A percentile compares a stretch with the other conserved stretches of the same genome.
Conservation (phyloP, 1,284 basidiomycete genomes). For the Gastroboletus turbinatus region DNA sequence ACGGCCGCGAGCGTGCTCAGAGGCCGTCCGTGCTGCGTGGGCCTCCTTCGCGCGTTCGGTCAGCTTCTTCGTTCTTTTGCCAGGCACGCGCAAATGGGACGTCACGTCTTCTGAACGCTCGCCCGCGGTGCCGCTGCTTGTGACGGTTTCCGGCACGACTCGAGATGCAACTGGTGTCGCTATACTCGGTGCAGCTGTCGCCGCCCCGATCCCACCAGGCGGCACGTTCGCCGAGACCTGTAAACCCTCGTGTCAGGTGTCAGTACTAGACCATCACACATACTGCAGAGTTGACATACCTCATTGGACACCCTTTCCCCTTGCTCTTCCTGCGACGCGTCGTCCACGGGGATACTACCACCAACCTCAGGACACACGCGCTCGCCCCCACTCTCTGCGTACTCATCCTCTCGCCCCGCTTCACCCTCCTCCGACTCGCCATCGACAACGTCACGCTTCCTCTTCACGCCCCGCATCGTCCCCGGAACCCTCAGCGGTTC, state of each 20-base stretch:
- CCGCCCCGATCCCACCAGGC: neutral
- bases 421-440: neutral
- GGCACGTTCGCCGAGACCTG: neutral
- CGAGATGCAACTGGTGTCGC: neutral
- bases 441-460: slow-evolving; percentile 15
- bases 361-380: neutral
- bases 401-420: neutral
- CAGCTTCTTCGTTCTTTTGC: slow-evolving; percentile 6
- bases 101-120: neutral
- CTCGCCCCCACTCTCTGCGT: neutral
- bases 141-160: neutral
- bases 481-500: slow-evolving; percentile 9
- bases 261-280: neutral
- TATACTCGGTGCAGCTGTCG: neutral
- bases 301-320: neutral
- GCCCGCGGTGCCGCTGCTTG: neutral
- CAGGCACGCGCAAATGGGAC: neutral
- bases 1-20: neutral
- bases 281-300: slow-evolving; percentile 1
- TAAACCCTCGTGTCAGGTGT: slow-evolving; percentile 4
- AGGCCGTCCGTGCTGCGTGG: neutral
- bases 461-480: slow-evolving; percentile 11
- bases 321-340: neutral
- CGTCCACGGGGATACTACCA: neutral
- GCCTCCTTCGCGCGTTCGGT: neutral